phyloP scores from a whole-genome alignment of 2,329 filamentous ascomycete species.

The Rachicladosporium sp. region DNA sequence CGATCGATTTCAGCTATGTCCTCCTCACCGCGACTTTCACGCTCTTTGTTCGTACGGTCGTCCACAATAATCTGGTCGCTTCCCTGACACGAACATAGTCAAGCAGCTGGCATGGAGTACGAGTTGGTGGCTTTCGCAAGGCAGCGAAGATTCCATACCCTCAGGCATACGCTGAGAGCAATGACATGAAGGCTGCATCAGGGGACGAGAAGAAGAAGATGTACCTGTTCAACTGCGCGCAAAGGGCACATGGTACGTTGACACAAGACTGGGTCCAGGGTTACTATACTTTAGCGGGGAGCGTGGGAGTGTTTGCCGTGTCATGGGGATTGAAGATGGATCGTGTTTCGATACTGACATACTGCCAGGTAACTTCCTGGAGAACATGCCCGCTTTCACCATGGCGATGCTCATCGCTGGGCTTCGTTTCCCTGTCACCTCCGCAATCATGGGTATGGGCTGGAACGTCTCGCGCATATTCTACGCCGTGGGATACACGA shows the following conservation, averaged over 20 bases:
- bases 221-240: conserved; percentile 39
- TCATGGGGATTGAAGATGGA: not conserved
- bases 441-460: conserved; percentile 32
- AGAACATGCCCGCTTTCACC: conserved; percentile 43
- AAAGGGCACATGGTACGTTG: conserved; percentile 33
- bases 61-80: no score
- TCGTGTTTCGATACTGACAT: not conserved
- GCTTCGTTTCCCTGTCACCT: conserved; percentile 38
- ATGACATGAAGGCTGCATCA: conserved; percentile 35
- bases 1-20: conserved; percentile 35
- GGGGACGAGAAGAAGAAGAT: conserved; percentile 30
- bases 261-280: conserved; percentile 26
- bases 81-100: conserved; percentile 21
- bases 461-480: conserved; percentile 41
- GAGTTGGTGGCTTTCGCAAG: conserved; percentile 37
- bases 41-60: conserved; percentile 29
- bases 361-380: conserved; percentile 41
- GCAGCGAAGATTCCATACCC: conserved; percentile 44
- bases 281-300: no score
- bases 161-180: conserved; percentile 44
- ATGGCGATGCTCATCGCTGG: conserved; percentile 42
- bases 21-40: conserved; percentile 41
- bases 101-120: conserved; percentile 37
- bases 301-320: no score
- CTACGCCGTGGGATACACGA: conserved; percentile 38